Conservation (phyloP, 1,284 basidiomycete species). For the Moesziomyces antarcticus region DNA sequence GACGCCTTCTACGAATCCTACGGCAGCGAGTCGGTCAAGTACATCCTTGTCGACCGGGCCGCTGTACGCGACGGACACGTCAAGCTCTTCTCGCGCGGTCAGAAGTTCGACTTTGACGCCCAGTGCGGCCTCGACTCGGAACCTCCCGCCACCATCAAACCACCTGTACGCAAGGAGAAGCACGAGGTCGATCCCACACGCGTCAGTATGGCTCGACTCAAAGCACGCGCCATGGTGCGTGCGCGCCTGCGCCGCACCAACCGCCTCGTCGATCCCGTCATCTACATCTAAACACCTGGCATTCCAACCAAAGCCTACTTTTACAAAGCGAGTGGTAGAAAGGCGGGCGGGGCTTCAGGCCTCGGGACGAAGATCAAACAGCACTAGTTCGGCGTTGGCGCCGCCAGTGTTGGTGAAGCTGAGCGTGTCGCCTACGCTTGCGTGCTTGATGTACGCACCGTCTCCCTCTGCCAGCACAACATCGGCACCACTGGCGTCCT, state of each 20-base stretch:
- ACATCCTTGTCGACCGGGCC: slow-evolving; percentile 26
- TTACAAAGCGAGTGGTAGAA: too few relatives aligned
- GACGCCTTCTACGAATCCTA: slow-evolving; percentile 51
- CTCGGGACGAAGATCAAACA: slow-evolving; percentile 29
- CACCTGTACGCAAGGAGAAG: background rate
- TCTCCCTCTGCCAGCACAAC: slow-evolving; percentile 66
- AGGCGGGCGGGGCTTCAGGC: too few relatives aligned
- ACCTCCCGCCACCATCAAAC: background rate
- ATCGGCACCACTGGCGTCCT: slow-evolving; percentile 69
- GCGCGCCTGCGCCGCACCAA: slow-evolving; percentile 24
- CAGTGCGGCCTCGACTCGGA: slow-evolving; percentile 9
- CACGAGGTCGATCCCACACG: slow-evolving; percentile 1
- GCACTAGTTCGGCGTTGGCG: slow-evolving; percentile 43
- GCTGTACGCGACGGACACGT: slow-evolving; percentile 5
- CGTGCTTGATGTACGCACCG: slow-evolving; percentile 49
- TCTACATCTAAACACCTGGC: slow-evolving; percentile 20
- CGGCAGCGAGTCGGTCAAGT: slow-evolving; percentile 19
- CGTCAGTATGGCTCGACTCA: slow-evolving; percentile 1
- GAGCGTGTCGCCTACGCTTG: slow-evolving; percentile 24
- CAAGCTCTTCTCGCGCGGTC: slow-evolving; percentile 36
- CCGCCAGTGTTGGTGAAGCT: slow-evolving; percentile 21
- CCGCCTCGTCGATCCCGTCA: slow-evolving; percentile 39
- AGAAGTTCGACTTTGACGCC: slow-evolving; percentile 26
- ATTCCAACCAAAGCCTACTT: too few relatives aligned
- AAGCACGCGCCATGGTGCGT: slow-evolving; percentile 16